phyloP scores from a whole-genome alignment of 2,329 filamentous ascomycete genomes.

The Ceratocystis cacaofunesta region DNA sequence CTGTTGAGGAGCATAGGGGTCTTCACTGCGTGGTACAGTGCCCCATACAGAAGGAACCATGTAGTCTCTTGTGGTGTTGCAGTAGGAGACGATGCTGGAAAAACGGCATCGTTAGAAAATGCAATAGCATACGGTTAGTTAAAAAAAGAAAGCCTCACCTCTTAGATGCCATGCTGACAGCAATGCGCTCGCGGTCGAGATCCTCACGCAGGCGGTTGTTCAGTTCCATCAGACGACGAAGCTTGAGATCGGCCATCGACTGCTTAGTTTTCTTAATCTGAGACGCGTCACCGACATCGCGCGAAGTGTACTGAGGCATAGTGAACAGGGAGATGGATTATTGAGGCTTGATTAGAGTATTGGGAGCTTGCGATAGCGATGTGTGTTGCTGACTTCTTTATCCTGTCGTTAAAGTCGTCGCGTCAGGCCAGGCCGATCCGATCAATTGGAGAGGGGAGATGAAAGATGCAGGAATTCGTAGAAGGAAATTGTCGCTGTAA shows the following conservation, averaged over 20 bases:
- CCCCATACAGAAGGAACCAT: conserved; percentile 99
- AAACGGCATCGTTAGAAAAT: conserved; percentile 1
- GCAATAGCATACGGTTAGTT: conserved; percentile 6
- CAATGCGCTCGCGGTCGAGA: conserved; percentile 85
- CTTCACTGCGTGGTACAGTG: conserved; percentile 81
- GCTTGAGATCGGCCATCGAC: conserved; percentile 96
- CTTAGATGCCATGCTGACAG: conserved; percentile 82
- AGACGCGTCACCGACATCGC: conserved; percentile 51
- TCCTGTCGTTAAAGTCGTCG: conserved; percentile 3
- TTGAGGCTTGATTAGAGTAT: neutral
- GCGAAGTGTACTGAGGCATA: conserved; percentile 53
- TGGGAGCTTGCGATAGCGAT: neutral
- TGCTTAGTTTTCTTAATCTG: conserved; percentile 88
- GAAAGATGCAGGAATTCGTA: neutral
- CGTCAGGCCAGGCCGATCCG: neutral
- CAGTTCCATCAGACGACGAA: conserved; percentile 87
- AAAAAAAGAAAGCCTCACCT: conserved; percentile 44
- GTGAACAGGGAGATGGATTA: conserved; percentile 22
- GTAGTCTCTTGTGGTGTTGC: conserved; percentile 94
- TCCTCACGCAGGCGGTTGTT: conserved; percentile 94
- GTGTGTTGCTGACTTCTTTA: neutral
- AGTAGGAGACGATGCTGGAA: conserved; percentile 85
- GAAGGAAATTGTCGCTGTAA: neutral
- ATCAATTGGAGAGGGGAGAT: neutral
- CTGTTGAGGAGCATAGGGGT: conserved; percentile 96